Evolutionary conservation across 331 rosid genomes (phyloP), one percentile per base, ranked within the genome.

Genomic region (Rhamnella rubrinervis): DNA sequence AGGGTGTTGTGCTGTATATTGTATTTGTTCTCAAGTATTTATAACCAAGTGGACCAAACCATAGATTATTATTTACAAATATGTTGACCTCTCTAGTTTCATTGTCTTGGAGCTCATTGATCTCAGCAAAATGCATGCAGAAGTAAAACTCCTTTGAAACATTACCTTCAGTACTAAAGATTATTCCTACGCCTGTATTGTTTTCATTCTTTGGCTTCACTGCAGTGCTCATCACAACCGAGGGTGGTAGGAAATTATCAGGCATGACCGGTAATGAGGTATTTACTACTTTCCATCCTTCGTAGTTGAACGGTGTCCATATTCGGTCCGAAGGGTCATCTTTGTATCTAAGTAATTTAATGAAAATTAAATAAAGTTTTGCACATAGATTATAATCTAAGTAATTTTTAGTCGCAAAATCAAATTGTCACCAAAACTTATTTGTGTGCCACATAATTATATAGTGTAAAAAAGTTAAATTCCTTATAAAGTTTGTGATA

Each of bases 121-220:
- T 37, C 38, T 85, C 89, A 2, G 4, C 25, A 57, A 84, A 81
- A 76, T 84, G 85, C 64, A 79, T 25, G 19, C 17, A 85, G 6
- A 74, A n/a, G 21, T 50, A 55, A 53, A 52, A 63, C 7, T 21
- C 55, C 49, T 41, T 41, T 7, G 49, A 17, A 15, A 0, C 5
- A 18, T 39, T 31, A 53, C 68, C 1, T 14, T 14, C 2, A 55
- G 18, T 1, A 2, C 12, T 21, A 26, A 0, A 38, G 28, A 8
- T 40, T 8, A 38, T 15, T 15, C 28, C 38, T 69, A 49, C 12
- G 49, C 49, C 49, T 1, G 55, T 2, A 16, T 1, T 5, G 4
- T 55, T 71, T n/a, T 6, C 38, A 31, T 66, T 61, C 0, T 0
- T 2, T 31, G 82, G 41, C 16, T 3, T 20, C 4, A 40, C 53